Percentiles rank a stretch among this genome's conserved stretches.
Evolutionary conservation across 116 monocot species (phyloP).

Genomic region (Posidonia oceanica): DNA sequence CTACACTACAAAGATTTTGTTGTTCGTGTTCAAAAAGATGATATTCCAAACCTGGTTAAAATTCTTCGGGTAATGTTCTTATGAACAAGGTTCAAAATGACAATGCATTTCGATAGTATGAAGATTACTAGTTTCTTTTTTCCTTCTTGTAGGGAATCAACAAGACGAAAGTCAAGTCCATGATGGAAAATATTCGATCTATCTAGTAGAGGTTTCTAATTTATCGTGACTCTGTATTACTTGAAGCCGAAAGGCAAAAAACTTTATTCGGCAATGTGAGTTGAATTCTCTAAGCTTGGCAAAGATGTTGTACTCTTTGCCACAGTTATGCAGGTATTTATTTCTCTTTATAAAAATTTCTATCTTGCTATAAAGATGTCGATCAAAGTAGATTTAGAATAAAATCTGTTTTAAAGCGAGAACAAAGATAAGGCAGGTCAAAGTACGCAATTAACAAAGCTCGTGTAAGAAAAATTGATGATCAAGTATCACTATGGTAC

Average conservation of each 20-base stretch:
- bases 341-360: background rate
- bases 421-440: too few relatives aligned
- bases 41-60: conserved; percentile 62
- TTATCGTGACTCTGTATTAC: conserved; percentile 65
- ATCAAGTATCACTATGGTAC: too few relatives aligned
- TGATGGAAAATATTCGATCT: conserved; percentile 61
- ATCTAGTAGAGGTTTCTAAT: conserved; percentile 80
- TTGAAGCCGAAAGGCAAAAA: conserved; percentile 70
- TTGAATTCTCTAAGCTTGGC: conserved; percentile 54
- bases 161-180: conserved; percentile 51
- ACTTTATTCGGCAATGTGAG: conserved; percentile 34
- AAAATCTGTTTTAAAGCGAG: too few relatives aligned
- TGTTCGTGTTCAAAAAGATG: conserved; percentile 59
- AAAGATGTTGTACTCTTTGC: conserved; percentile 78
- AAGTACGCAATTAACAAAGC: too few relatives aligned
- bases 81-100: background rate
- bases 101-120: background rate
- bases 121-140: too few relatives aligned
- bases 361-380: too few relatives aligned
- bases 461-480: too few relatives aligned
- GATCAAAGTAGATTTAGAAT: too few relatives aligned
- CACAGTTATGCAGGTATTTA: conserved; percentile 73
- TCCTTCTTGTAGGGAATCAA: conserved; percentile 30
- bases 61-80: conserved; percentile 46
- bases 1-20: conserved; percentile 70